Conservation (phyloP, 139 green algal species). For the Volvox africanus region DNA sequence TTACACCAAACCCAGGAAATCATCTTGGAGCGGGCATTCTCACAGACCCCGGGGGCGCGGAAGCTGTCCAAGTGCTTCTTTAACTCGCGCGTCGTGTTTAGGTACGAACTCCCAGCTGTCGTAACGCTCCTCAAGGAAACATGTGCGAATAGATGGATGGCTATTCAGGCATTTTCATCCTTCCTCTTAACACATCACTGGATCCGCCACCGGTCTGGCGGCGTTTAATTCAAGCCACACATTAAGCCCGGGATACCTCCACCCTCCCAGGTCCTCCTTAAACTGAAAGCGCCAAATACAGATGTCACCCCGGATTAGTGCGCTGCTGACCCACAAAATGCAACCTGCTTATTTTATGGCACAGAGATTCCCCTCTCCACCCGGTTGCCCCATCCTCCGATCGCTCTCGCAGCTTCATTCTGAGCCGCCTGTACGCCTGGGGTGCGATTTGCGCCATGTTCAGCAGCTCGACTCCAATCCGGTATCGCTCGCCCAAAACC, state of each 20-base stretch:
- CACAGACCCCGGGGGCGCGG: conserved; percentile 12
- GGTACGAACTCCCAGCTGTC: neutral
- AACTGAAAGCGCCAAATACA: too few species aligned
- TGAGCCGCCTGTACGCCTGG: conserved; percentile 46
- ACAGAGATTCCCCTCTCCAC: neutral
- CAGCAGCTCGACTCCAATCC: neutral
- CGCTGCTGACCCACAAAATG: too few species aligned
- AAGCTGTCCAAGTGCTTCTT: conserved; percentile 48
- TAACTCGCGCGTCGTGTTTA: neutral
- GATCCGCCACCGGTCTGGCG: too few species aligned
- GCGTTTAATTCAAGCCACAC: too few species aligned
- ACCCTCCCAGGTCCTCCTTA: too few species aligned
- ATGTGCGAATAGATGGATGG: too few species aligned
- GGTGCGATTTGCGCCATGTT: conserved; percentile 36
- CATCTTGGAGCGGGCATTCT: conserved; percentile 37
- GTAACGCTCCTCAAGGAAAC: too few species aligned
- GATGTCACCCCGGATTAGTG: too few species aligned
- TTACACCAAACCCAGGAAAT: conserved; percentile 21
- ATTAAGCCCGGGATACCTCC: too few species aligned
- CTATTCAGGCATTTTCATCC: too few species aligned
- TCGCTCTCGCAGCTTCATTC: conserved; percentile 19
- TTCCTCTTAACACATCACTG: too few species aligned
- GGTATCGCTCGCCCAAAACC: neutral
- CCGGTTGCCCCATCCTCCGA: neutral
- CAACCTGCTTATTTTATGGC: too few species aligned